Evolutionary conservation across 306 rosid genomes (phyloP), one percentile per base, ranked within the genome.

Genomic region (Fragaria nilgerrensis): DNA sequence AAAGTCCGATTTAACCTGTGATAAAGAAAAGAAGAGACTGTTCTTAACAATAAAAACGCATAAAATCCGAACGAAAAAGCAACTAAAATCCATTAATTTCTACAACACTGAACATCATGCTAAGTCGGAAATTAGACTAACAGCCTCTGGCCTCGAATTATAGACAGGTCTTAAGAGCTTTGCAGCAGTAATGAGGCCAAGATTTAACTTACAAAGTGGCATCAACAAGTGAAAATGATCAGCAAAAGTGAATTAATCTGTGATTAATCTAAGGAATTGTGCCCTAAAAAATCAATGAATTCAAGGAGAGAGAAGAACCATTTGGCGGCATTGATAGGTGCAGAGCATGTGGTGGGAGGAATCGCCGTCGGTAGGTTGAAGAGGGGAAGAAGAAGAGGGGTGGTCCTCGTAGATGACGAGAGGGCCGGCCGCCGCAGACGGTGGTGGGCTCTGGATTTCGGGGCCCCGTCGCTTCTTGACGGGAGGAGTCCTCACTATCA

Each of bases 261-360:
- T 37, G 41, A 7, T 37, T 37, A 37, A 37, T 37, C 41, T 37
- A 37, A 37, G 41, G 41, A 37, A 37, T 37, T 37, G 32, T 29
- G 32, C 32, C 32, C 32, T 29, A 29, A 29, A 27, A 27, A 29
- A 29, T 29, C 32, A 29, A 29, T 29, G 32, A 1, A 29, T 29
- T 29, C 32, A 29, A 29, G 41, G 37, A 34, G 20, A 53, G 65
- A 29, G 41, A 34, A 73, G 48, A 55, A 94, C 99, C 99, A 95
- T 88, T 87, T 95, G 99, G 77, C 97, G 99, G 77, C 97, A 95
- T 75, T 95, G 97, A 74, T 92, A 95, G 59, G 99, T 95, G 92
- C 99, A 87, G 70, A 87, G 90, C 84, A 83, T 77, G 61, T 75
- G 91, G 36, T 79, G 75, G 39, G 86, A 83, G 55, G 78, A 69